Conservation (phyloP, 352 stramenopile species). For the Phytophthora idaei region DNA sequence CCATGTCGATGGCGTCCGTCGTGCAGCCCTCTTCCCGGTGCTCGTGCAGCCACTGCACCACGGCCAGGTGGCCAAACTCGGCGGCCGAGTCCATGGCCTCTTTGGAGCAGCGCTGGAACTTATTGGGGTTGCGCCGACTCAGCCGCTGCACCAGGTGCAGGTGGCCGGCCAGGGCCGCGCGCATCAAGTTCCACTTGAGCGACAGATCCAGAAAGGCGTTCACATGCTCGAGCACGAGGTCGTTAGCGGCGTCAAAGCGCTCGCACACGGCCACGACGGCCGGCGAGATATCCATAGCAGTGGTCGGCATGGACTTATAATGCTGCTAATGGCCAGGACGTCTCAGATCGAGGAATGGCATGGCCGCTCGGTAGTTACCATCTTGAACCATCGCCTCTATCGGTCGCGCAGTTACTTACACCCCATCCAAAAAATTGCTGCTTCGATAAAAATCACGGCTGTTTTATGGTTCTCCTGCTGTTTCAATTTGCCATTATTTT, state of each 20-base stretch:
- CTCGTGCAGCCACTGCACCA: conserved; percentile 63
- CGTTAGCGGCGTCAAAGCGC: conserved; percentile 43
- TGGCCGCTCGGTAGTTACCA: neutral
- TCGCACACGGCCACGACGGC: conserved; percentile 57
- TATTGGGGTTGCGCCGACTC: conserved; percentile 35
- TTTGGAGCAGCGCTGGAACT: conserved; percentile 56
- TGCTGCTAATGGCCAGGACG: conserved; percentile 1
- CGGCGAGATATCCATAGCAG: conserved; percentile 42
- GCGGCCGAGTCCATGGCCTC: conserved; percentile 71
- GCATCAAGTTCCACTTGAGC: conserved; percentile 54
- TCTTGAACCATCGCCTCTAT: neutral
- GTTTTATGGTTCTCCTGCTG: neutral
- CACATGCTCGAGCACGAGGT: conserved; percentile 57
- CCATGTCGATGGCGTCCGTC: conserved; percentile 75
- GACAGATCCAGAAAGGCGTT: conserved; percentile 66
- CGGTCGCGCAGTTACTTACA: neutral
- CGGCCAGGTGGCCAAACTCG: conserved; percentile 62
- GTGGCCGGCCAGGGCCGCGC: conserved; percentile 56
- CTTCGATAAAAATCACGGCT: conserved; percentile 2
- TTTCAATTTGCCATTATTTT: neutral
- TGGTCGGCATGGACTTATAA: neutral
- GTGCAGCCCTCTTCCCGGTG: conserved; percentile 60
- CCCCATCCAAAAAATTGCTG: neutral
- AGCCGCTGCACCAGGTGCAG: conserved; percentile 55
- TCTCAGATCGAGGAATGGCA: conserved; percentile 22